Evolutionary conservation across 306 rosid species (phyloP), one percentile per base, ranked within the genome.

Genomic region (Carpinus viminea): DNA sequence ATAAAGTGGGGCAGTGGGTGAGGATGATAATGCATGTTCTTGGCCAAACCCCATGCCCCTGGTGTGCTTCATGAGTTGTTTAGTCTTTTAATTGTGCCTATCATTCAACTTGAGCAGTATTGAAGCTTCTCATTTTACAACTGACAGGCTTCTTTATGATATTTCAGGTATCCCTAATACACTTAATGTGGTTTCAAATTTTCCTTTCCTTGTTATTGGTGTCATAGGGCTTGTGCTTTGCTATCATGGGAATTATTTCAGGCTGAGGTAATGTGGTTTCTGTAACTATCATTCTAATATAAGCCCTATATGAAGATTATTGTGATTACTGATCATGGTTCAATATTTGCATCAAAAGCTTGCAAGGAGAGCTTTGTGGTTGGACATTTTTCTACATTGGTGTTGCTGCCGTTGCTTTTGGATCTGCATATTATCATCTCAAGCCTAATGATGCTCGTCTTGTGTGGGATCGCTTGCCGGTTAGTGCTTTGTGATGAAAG

Each of bases 391-490:
- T 94, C 81, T 94, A 83, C 83, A 72, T 91, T 73, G 98, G 97
- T 43, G 91, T 92, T 72, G 88, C 95, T 82, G 90, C 93, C 77
- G 97, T 87, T 85, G 93, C 82, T 16, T 70, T 92, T 78, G 98
- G 98, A 64, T 94, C 98, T 53, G 74, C 98, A 2, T 94, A 92
- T 87, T 94, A 94, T 79, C 98, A 94, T 86, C 90, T 94, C 61
- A 84, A 92, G 59, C 98, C 98, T 64, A 86, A 92, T 73, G 92
- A 94, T 26, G 88, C 89, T 79, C 79, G 81, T 71, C 98, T 94
- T 74, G 95, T 94, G 31, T 94, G 98, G 97, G 98, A 94, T 84
- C 87, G 97, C 50, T 81, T 94, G 83, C 98, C 98, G 0, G 98
- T 94, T 84, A 89, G 96, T 89, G 84, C 65, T 16, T 70, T 65